Evolutionary conservation across 2,329 filamentous ascomycete species (phyloP), one percentile per base, ranked within the genome.

Genomic region (Akanthomyces dipterigenus): DNA sequence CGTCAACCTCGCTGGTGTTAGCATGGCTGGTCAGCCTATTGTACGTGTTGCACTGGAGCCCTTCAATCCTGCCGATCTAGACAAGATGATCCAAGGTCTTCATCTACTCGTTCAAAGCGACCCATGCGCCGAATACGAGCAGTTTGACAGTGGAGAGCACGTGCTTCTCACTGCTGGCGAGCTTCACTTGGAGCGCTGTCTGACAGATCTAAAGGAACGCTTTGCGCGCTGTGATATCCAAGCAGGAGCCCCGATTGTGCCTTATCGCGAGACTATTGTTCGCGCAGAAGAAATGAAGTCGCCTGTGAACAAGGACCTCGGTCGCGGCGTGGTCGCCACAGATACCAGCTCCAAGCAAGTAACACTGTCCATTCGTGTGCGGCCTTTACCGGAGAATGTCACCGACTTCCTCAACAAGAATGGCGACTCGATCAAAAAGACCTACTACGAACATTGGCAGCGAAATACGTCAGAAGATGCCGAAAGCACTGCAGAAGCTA

Each of bases 11-110:
- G 95, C 93, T 1, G 93, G 93, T 65, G 87, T 98, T 18, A 81
- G 78, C 60, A 86, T 93, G 74, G 86, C 85, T 36, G 90, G 89
- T 5, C 89, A 93, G 59, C 95, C 95, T 1, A 99, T 99, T 65
- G 95, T 99, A 6, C 89, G 95, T 55, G 93, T 99, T 22, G 93
- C 95, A 0, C 79, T 99, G n/a, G 95, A 99, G 72, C 95, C 95
- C 0, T 87, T 87, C 60, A 96, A 95, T 72, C 95, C 95, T 0
- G 87, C 86, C 28, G 92, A 99, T 70, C 80, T 99, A 24, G 89
- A 95, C 72, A 97, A 96, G 77, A 96, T 99, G 93, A 92, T 99
- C 61, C 82, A 85, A 6, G 95, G 95, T 0, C 78, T 99, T 57
- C 87, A 87, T 64, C 78, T 99, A 20, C 84, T 99, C 1, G 93